phyloP scores from a whole-genome alignment of 1,284 basidiomycete species.

The Ceratobasidium theobromae region DNA sequence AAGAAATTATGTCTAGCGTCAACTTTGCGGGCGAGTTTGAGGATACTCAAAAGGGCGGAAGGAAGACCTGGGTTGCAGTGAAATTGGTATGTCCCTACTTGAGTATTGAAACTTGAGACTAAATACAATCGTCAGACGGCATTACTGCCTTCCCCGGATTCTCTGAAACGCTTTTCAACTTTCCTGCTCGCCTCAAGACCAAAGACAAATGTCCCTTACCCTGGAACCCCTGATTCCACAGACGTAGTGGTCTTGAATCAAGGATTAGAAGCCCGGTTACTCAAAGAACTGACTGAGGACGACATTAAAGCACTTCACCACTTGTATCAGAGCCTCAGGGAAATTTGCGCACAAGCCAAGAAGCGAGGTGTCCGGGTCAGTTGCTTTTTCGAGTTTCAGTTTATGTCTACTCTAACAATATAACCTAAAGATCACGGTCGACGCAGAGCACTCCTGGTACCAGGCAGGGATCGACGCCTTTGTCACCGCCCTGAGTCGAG shows the following conservation, averaged over 20 bases:
- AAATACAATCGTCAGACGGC: constrained; percentile 53
- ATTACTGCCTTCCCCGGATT: constrained; percentile 57
- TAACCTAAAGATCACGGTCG: constrained; percentile 61
- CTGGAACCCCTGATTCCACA: constrained; percentile 56
- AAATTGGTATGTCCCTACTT: constrained; percentile 60
- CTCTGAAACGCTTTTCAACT: constrained; percentile 58
- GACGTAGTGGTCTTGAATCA: constrained; percentile 50
- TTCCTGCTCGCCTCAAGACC: constrained; percentile 47
- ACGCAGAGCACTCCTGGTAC: constrained; percentile 84
- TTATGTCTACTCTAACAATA: constrained; percentile 23
- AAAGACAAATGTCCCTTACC: constrained; percentile 56
- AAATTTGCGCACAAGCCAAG: constrained; percentile 62
- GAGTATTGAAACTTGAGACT: background rate
- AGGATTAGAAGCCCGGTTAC: constrained; percentile 17
- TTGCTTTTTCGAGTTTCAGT: background rate
- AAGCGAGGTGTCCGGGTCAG: constrained; percentile 54
- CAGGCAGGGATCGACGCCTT: constrained; percentile 81
- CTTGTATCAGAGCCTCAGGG: constrained; percentile 59
- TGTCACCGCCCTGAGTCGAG: constrained; percentile 69
- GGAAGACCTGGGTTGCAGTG: constrained; percentile 78
- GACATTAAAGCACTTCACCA: constrained; percentile 63
- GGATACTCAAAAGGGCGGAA: constrained; percentile 46
- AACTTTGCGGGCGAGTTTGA: constrained; percentile 81
- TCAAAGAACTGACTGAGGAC: constrained; percentile 47
- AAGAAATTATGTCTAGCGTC: constrained; percentile 72